Percentiles rank a stretch among this genome's conserved stretches.
These are phyloP conservation scores for Globisporangium cystogenes DNA, from an alignment of 352 stramenopile species.

Conservation along the genomic window DNA sequence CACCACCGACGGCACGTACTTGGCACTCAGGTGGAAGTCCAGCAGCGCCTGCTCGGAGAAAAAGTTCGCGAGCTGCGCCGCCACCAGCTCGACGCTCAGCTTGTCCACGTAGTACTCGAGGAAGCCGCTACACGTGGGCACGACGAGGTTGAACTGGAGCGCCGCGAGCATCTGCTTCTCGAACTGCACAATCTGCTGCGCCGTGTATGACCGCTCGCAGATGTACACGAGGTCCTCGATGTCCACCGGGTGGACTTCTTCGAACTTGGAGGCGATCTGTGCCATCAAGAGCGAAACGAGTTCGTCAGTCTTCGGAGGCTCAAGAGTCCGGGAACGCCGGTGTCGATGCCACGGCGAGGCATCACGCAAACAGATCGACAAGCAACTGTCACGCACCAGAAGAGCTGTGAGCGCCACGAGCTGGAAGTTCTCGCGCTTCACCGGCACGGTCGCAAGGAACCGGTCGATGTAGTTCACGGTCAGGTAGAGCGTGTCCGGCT, in stretches of 20 bases:
- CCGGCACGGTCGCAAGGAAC: constrained; percentile 88
- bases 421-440: constrained; percentile 94
- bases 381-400: constrained; percentile 41
- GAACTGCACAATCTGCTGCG: constrained; percentile 58
- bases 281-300: background rate
- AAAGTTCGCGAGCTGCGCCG: constrained; percentile 43
- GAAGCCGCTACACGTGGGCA: constrained; percentile 94
- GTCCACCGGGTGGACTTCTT: constrained; percentile 98
- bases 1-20: constrained; percentile 42
- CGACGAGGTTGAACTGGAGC: constrained; percentile 96
- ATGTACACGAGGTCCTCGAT: constrained; percentile 98
- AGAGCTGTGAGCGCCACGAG: constrained; percentile 96
- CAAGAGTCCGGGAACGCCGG: background rate
- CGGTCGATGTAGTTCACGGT: constrained; percentile 98
- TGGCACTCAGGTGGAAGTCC: constrained; percentile 41
- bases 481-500: constrained; percentile 97
- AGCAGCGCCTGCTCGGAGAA: constrained; percentile 56
- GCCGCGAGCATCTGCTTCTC: constrained; percentile 95
- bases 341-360: background rate
- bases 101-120: constrained; percentile 93
- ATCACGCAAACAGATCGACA: background rate
- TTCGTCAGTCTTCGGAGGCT: background rate
- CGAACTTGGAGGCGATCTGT: constrained; percentile 97
- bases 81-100: constrained; percentile 31
- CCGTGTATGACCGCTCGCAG: constrained; percentile 95